phyloP scores from a whole-genome alignment of 768 basidiomycete species.

The Boletus eberwhitei region DNA sequence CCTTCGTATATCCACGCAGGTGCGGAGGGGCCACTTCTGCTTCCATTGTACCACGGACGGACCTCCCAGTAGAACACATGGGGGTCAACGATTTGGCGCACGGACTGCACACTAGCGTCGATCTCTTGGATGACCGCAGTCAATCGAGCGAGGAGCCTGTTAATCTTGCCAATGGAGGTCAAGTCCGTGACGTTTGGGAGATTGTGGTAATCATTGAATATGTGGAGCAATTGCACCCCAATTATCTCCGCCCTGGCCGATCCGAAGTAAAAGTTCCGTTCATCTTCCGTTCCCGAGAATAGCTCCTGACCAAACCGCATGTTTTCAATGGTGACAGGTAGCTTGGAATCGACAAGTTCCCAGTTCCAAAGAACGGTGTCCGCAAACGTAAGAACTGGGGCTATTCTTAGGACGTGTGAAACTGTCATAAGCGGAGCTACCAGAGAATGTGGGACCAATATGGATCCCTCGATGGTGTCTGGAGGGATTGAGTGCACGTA shows the following conservation, averaged over 20 bases:
- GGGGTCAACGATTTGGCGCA: conserved; percentile 75
- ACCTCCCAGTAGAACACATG: conserved; percentile 85
- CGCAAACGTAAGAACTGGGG: conserved; percentile 92
- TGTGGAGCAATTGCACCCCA: conserved; percentile 80
- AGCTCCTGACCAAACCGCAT: conserved; percentile 60
- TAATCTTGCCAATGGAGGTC: conserved; percentile 61
- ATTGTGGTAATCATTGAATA: conserved; percentile 84
- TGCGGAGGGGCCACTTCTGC: conserved; percentile 49
- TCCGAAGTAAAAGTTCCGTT: conserved; percentile 80
- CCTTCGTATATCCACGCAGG: conserved; percentile 79
- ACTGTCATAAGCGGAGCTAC: conserved; percentile 75
- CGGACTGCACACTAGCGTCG: conserved; percentile 60
- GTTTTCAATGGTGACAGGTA: conserved; percentile 67
- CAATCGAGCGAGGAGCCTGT: conserved; percentile 67
- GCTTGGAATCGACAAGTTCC: conserved; percentile 53
- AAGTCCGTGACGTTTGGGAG: conserved; percentile 67
- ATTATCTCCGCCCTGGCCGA: conserved; percentile 84
- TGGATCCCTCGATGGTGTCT: conserved; percentile 34
- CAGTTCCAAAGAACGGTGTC: conserved; percentile 97
- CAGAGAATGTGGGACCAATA: conserved; percentile 71
- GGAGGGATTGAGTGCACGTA: conserved; percentile 80
- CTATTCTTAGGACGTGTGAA: conserved; percentile 75
- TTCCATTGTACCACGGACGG: conserved; percentile 92
- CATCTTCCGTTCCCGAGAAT: conserved; percentile 86
- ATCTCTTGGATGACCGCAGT: conserved; percentile 71